These are phyloP conservation scores for Camelina laxa DNA, from an alignment of 345 rosid species.

Conservation along the genomic window DNA sequence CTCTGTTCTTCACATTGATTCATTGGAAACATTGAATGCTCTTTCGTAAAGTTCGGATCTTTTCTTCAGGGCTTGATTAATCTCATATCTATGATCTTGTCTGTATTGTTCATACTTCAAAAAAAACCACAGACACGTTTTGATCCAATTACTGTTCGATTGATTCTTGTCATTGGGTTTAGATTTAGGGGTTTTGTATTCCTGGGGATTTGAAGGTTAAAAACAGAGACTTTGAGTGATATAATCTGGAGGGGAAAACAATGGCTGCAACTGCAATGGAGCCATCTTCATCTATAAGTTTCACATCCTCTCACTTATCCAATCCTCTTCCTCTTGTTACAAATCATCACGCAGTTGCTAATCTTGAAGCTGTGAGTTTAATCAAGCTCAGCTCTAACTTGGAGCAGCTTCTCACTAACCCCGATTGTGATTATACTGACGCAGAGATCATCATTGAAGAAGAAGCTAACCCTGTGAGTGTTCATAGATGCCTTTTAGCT, in stretches of 20 bases:
- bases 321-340: slow-evolving; percentile 61
- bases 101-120: slow-evolving; percentile 7
- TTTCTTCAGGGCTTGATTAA: slow-evolving; percentile 23
- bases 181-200: slow-evolving; percentile 19
- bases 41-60: slow-evolving; percentile 26
- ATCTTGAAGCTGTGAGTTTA: slow-evolving; percentile 67
- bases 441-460: slow-evolving; percentile 73
- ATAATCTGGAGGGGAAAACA: slow-evolving; percentile 21
- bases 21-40: background rate
- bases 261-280: slow-evolving; percentile 71
- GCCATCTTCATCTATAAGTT: slow-evolving; percentile 83
- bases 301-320: slow-evolving; percentile 63
- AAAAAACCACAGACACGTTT: background rate
- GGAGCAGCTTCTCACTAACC: slow-evolving; percentile 69
- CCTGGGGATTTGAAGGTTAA: slow-evolving; percentile 18
- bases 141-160: background rate
- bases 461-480: slow-evolving; percentile 51
- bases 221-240: slow-evolving; percentile 18
- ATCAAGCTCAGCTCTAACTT: slow-evolving; percentile 77
- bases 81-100: slow-evolving; percentile 1
- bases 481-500: slow-evolving; percentile 84
- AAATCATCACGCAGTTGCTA: slow-evolving; percentile 48
- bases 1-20: slow-evolving; percentile 1
- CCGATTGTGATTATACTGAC: slow-evolving; percentile 68
- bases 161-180: slow-evolving; percentile 11